These are phyloP conservation scores for Cardamine chenopodiifolia DNA, from an alignment of 345 rosid genomes.

Conservation along the genomic window DNA sequence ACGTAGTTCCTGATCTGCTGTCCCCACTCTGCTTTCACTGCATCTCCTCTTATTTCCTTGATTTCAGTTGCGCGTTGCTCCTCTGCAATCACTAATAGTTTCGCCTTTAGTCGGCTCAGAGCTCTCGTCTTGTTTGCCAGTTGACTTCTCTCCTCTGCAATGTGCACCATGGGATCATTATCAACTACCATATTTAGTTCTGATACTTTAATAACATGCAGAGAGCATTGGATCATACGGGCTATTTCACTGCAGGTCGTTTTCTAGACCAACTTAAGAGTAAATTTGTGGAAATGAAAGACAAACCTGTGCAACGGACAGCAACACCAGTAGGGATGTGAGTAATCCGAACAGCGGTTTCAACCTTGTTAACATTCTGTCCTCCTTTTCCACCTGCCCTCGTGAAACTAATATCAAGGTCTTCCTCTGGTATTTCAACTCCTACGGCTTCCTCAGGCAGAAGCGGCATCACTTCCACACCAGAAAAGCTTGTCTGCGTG, in stretches of 20 bases:
- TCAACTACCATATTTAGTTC: not conserved
- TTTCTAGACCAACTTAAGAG: not conserved
- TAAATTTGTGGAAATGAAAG: constrained; percentile 7
- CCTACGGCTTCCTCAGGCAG: constrained; percentile 35
- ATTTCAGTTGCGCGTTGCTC: constrained; percentile 92
- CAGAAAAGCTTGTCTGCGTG: constrained; percentile 52
- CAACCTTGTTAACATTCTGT: constrained; percentile 95
- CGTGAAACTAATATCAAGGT: constrained; percentile 76
- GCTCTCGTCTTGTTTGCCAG: constrained; percentile 86
- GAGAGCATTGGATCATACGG: not conserved
- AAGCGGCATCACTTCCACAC: constrained; percentile 11
- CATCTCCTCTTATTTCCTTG: constrained; percentile 93
- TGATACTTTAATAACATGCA: not conserved
- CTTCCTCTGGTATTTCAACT: constrained; percentile 88
- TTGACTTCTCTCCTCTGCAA: constrained; percentile 91
- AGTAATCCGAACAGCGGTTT: constrained; percentile 87
- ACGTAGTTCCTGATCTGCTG: constrained; percentile 93
- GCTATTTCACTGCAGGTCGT: not conserved
- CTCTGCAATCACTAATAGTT: constrained; percentile 81
- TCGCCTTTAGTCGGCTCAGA: constrained; percentile 76
- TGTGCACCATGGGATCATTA: not conserved
- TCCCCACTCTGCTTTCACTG: constrained; percentile 97
- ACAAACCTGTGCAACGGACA: constrained; percentile 83
- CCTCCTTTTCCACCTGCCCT: constrained; percentile 99
- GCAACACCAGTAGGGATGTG: constrained; percentile 89